These are phyloP conservation scores for Tilletia setariae DNA, from an alignment of 1,284 basidiomycete species.

Conservation along the genomic window DNA sequence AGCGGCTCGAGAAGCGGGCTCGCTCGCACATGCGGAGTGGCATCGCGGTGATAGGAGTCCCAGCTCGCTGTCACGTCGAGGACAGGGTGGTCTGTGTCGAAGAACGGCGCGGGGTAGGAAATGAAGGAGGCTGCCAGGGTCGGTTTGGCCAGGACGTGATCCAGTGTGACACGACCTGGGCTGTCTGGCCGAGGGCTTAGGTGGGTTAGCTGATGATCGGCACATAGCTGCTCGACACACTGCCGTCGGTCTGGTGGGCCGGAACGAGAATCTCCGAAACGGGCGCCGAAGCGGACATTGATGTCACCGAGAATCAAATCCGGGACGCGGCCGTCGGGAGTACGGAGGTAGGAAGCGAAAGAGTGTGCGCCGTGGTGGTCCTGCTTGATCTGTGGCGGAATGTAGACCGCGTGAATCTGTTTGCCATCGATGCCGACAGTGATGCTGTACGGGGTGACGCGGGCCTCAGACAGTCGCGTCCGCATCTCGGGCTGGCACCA, in stretches of 20 bases:
- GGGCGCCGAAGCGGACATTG: background rate
- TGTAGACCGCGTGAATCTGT: background rate
- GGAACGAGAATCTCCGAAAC: background rate
- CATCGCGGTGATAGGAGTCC: background rate
- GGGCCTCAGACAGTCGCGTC: background rate
- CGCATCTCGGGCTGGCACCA: background rate
- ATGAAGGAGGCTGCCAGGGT: background rate
- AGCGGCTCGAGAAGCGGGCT: background rate
- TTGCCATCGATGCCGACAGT: background rate
- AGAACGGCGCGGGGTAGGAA: background rate
- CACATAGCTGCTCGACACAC: background rate
- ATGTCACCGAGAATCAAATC: slow-evolving; percentile 3
- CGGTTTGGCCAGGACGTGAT: background rate
- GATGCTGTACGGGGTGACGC: background rate
- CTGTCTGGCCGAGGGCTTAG: background rate
- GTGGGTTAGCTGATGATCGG: background rate
- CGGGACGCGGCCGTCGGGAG: background rate
- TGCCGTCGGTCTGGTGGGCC: background rate
- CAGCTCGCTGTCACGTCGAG: background rate
- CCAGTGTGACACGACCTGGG: background rate
- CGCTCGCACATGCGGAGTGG: background rate
- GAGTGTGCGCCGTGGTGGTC: background rate
- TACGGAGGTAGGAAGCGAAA: background rate
- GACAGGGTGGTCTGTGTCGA: background rate
- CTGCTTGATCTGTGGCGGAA: background rate